These are phyloP conservation scores for Nannizziopsis arthrosporioides DNA, from an alignment of 2,329 filamentous ascomycete species.

Conservation along the genomic window DNA sequence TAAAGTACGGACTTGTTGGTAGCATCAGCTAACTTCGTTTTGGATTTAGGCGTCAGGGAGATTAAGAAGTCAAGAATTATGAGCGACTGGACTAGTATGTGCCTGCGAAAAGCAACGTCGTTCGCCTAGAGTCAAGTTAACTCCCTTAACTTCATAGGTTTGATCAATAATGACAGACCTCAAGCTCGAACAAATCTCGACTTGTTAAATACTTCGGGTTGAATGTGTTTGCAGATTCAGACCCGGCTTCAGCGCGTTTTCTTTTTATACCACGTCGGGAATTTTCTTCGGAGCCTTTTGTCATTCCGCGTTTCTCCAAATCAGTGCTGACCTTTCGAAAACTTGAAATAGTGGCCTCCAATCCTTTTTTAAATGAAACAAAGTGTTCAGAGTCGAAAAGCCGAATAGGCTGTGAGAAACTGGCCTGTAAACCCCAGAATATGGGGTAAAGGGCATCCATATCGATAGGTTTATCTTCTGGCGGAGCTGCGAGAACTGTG, in stretches of 20 bases:
- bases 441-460: constrained; percentile 69
- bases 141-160: neutral
- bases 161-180: constrained; percentile 43
- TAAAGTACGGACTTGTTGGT: constrained; percentile 86
- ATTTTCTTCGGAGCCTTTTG: constrained; percentile 50
- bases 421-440: constrained; percentile 88
- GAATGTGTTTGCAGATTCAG: constrained; percentile 60
- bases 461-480: constrained; percentile 41
- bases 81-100: constrained; percentile 87
- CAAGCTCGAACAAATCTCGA: constrained; percentile 85
- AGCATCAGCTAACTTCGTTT: constrained; percentile 61
- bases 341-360: constrained; percentile 54
- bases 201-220: constrained; percentile 99
- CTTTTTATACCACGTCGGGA: constrained; percentile 54
- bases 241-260: constrained; percentile 52
- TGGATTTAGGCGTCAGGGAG: constrained; percentile 72
- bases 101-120: constrained; percentile 84
- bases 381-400: constrained; percentile 65
- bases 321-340: constrained; percentile 63
- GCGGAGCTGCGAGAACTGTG: neutral
- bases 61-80: constrained; percentile 92
- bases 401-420: constrained; percentile 78
- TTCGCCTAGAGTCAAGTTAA: constrained; percentile 50
- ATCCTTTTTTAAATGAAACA: constrained; percentile 48
- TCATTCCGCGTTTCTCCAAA: constrained; percentile 51